A percentile compares a stretch with the other conserved stretches of the same genome.
Evolutionary conservation across 495 filamentous ascomycete species (phyloP).

Genomic region (Trichoderma erinaceum): DNA sequence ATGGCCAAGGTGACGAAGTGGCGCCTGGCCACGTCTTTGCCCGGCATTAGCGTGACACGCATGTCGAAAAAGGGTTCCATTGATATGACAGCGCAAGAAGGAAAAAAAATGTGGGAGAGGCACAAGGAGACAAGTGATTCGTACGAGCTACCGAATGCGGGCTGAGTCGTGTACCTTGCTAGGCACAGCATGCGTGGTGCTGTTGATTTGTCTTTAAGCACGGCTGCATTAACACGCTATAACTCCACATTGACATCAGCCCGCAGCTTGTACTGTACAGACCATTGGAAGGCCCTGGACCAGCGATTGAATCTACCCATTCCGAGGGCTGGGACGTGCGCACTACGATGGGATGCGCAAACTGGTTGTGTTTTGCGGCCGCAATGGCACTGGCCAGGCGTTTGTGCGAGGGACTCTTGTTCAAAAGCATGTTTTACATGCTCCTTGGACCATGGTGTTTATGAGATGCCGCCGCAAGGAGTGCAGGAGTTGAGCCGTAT

Average conservation of each 20-base stretch:
- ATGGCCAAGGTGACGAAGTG: constrained; percentile 1
- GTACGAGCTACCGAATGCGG: not conserved
- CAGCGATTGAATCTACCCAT: not conserved
- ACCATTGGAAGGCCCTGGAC: not conserved
- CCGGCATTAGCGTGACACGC: constrained; percentile 5
- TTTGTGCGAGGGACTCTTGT: not conserved
- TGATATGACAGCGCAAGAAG: not conserved
- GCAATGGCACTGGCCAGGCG: not conserved
- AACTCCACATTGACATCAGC: not conserved
- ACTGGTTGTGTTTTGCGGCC: not conserved
- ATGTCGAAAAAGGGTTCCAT: not conserved
- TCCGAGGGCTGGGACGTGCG: not conserved
- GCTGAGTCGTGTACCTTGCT: not conserved
- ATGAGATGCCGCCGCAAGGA: constrained; percentile 1
- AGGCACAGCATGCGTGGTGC: not conserved
- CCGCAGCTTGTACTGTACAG: not conserved
- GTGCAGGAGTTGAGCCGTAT: not conserved
- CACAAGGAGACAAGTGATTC: not conserved
- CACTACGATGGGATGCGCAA: not conserved
- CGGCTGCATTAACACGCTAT: not conserved
- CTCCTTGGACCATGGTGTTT: too few species aligned
- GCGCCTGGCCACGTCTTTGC: constrained; percentile 10
- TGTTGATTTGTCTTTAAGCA: not conserved
- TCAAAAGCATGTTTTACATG: not conserved
- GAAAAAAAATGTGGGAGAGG: not conserved